phyloP scores from a whole-genome alignment of 2,329 filamentous ascomycete genomes.

The Cryphonectria japonica region DNA sequence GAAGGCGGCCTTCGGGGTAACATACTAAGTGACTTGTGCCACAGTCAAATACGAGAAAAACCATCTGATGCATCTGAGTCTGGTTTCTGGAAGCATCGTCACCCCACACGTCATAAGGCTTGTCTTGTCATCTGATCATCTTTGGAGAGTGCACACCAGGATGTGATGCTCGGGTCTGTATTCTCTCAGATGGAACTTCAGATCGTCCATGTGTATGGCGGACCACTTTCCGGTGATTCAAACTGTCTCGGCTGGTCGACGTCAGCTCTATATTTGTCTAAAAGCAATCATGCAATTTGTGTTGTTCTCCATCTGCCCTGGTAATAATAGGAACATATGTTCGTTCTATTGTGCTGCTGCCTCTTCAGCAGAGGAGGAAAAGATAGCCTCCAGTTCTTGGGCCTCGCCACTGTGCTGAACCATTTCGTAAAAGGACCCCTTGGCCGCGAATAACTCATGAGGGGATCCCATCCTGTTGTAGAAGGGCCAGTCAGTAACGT shows the following conservation, averaged over 20 bases:
- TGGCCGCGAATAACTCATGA: slow-evolving; percentile 48
- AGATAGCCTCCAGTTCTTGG: slow-evolving; percentile 45
- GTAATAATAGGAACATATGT: too few relatives aligned
- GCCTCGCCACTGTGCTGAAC: slow-evolving; percentile 58
- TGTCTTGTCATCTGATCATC: not conserved
- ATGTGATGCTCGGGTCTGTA: not conserved
- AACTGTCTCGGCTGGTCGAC: not conserved
- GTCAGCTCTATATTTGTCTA: not conserved
- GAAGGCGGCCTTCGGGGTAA: not conserved
- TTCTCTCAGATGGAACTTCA: not conserved
- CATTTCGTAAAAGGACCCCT: slow-evolving; percentile 58
- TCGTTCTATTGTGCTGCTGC: not conserved
- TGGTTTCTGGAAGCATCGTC: not conserved
- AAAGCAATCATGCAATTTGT: not conserved
- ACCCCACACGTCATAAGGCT: not conserved
- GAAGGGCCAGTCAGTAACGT: not conserved
- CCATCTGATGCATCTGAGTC: not conserved
- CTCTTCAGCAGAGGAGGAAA: not conserved
- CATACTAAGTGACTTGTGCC: not conserved
- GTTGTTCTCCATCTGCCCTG: not conserved
- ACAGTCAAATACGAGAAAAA: slow-evolving; percentile 4
- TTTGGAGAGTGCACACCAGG: not conserved
- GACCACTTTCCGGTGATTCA: too few relatives aligned
- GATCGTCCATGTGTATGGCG: not conserved
- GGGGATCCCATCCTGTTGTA: slow-evolving; percentile 49